These are phyloP conservation scores for Rhodosporidiobolus odoratus DNA, from an alignment of 768 basidiomycete genomes.

Conservation along the genomic window DNA sequence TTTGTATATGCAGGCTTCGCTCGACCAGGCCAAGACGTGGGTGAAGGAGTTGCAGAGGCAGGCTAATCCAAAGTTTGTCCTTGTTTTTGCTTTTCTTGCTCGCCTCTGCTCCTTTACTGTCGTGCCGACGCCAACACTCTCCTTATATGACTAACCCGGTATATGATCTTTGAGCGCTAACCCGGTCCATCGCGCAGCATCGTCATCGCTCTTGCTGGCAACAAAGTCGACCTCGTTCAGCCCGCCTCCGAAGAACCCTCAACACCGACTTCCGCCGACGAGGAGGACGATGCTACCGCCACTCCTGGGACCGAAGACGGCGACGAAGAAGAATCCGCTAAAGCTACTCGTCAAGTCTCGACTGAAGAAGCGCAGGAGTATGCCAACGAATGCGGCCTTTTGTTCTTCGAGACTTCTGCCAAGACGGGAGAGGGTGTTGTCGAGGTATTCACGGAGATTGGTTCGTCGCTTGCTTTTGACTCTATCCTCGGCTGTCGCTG, in stretches of 20 bases:
- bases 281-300: conserved; percentile 88
- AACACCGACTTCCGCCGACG: conserved; percentile 44
- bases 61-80: conserved; percentile 87
- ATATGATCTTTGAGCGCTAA: too few relatives aligned
- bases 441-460: conserved; percentile 97
- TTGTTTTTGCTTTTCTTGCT: background rate
- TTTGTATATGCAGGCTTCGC: conserved; percentile 54
- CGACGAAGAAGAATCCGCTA: conserved; percentile 58
- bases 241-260: conserved; percentile 28
- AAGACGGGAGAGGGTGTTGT: conserved; percentile 94
- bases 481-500: background rate
- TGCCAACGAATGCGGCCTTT: conserved; percentile 83
- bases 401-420: conserved; percentile 97
- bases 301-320: conserved; percentile 54
- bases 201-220: conserved; percentile 95
- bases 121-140: too few relatives aligned
- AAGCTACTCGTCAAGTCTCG: conserved; percentile 78
- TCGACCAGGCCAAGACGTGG: conserved; percentile 99
- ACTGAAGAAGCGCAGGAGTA: conserved; percentile 94
- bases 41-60: conserved; percentile 98
- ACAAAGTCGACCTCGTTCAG: conserved; percentile 75
- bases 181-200: conserved; percentile 12
- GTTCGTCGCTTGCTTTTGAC: conserved; percentile 51
- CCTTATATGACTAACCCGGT: too few relatives aligned
- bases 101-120: background rate